Base-by-base conservation (phyloP, 148 eudicot genomes). In the Vaccinium myrtillus region DNA sequence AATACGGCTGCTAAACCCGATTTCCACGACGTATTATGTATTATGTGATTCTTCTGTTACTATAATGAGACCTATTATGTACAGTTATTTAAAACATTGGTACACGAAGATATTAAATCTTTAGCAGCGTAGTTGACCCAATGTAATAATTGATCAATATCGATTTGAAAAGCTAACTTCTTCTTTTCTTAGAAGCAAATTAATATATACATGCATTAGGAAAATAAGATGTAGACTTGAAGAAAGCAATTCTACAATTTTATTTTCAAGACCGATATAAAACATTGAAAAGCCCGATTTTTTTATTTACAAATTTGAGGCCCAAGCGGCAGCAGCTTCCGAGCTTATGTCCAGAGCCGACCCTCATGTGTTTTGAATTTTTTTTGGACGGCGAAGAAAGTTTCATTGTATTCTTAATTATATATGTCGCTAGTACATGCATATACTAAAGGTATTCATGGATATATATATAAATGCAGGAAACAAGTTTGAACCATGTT, bases 401-500 rank as follows among this genome's bases (percentile, higher is more conserved):
- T 36, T 36, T 2, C 3, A 2, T 36, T 55, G 19, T 55, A 55
- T 50, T 50, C 53, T 50, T 50, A 50, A 3, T 14, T 53, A 53
- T 12, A 53, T 53, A 55, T 55, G 16, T 55, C 3, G 1, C 56
- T 13, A 55, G 19, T 55, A 16, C 58, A 54, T 54, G 58, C 16
- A 54, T 54, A 6, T 54, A 14, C 58, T 54, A 54, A 54, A 14
- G 58, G 3, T 54, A 54, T 2, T 2, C 1, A 21, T 75, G 46
- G 8, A 14, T 78, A 21, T 15, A 32, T 15, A 32, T 56, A 5
- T 15, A 48, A 30, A 53, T 90, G 91, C 91, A 95, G 98, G 98
- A 95, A 86, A 93, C 97, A 21, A 93, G 95, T 55, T 86, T 95
- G 82, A 95, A 95, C 82, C 94, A 93, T 63, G 93, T 94, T 12